Conservation (phyloP, 495 filamentous ascomycete species). For the Podospora didyma region DNA sequence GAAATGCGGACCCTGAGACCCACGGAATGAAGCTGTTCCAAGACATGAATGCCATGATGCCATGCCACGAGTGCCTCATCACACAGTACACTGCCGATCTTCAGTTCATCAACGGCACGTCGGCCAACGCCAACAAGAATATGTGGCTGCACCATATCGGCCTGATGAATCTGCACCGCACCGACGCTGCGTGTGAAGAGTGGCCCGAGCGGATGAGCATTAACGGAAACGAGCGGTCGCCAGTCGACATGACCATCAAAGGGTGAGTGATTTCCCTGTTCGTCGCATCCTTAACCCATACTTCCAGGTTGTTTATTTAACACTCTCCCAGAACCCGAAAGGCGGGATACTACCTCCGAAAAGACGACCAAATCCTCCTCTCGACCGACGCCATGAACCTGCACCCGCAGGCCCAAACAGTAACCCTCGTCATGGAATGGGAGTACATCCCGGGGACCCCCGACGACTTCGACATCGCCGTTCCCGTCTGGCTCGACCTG, state of each 20-base stretch:
- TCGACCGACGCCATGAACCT: conserved; percentile 8
- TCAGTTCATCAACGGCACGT: conserved; percentile 1
- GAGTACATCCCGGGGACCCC: conserved; percentile 2
- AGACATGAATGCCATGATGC: not conserved
- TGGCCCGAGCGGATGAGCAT: conserved; percentile 10
- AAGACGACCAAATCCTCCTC: conserved; percentile 1
- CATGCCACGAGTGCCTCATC: conserved; percentile 10
- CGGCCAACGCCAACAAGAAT: conserved; percentile 12
- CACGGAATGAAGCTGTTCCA: conserved; percentile 1
- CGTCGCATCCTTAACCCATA: too few relatives aligned
- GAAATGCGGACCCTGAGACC: not conserved
- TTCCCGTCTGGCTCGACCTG: conserved; percentile 12
- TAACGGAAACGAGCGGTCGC: conserved; percentile 10
- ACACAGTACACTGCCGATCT: conserved; percentile 1
- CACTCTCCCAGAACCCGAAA: conserved; percentile 11
- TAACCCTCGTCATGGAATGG: conserved; percentile 7
- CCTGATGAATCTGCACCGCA: conserved; percentile 12
- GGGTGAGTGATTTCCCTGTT: too few relatives aligned
- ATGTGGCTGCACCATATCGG: conserved; percentile 15
- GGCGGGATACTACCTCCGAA: conserved; percentile 9
- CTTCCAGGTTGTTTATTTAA: too few relatives aligned
- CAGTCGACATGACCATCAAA: conserved; percentile 8
- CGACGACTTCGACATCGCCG: conserved; percentile 5
- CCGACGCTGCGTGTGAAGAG: conserved; percentile 1
- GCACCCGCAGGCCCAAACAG: not conserved